Base-by-base conservation (phyloP, 1,284 basidiomycete species). In the Pulchroboletus neoregius region DNA sequence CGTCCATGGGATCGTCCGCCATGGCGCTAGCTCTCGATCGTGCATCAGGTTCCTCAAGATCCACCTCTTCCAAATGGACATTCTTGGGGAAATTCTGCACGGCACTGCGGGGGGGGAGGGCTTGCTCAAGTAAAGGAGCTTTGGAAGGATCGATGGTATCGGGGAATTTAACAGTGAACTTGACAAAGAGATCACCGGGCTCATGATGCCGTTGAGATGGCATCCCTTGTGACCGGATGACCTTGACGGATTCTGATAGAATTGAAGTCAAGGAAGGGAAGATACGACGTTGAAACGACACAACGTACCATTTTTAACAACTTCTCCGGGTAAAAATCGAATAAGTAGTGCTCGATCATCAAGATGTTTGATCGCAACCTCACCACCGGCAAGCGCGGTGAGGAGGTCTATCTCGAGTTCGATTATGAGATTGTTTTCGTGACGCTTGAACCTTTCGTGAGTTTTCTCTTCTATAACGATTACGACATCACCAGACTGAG, bases 171-270 rank as follows among this genome's bases (percentile, higher is more conserved):
- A 99, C 90, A 57, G 76, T 78, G 58, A 99, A 72, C 62, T 87
- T 89, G 70, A 99, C 79, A 67, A 87, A 94, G 54, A 99, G 78
- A 70, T 99, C 94, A 35, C 96, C 96, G 40, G 86, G 80, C 66
- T 99, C 94, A 72, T 99, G 96, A 71, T 98, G 94, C 56, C 96
- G 84, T 70, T 89, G 90, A 49, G 95, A 97, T 31, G 95, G 96
- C 96, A 99, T 99, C 56, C 96, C 96, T 71, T 98, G 94, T 7
- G 88, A 89, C 43, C 82, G 80, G 56, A 99, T 88, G 53, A 95
- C 86, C 73, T 98, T 98, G 65, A 94, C 67, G 33, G 88, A 83
- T 53, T 86, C 93, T 94, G 56, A 33, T 28, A 38, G 23, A 48
- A 39, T 28, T 9, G 5, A 23, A 40, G 51, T 54, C 35, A 53